These are phyloP conservation scores for Cardamine chenopodiifolia DNA, from an alignment of 345 rosid genomes.

Conservation along the genomic window DNA sequence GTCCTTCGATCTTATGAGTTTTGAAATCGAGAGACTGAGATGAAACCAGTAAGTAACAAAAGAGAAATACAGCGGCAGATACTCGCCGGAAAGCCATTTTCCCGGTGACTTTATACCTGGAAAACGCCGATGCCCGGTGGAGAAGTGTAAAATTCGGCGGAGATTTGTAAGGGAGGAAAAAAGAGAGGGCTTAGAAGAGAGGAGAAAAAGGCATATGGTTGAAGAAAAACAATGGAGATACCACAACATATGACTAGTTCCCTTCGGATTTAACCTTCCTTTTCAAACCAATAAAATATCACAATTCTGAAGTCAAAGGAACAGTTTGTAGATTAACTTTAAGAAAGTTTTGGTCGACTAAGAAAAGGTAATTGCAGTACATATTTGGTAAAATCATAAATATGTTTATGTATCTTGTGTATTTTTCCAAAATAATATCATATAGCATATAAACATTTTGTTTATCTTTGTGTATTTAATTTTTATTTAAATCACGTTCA, in stretches of 20 bases:
- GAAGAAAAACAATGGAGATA: slow-evolving; percentile 27
- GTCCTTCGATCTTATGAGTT: slow-evolving; percentile 66
- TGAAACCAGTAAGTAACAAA: slow-evolving; percentile 59
- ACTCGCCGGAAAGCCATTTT: slow-evolving; percentile 55
- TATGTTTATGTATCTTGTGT: not conserved
- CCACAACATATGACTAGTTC: not conserved
- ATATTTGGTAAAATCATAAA: not conserved
- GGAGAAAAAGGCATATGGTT: slow-evolving; percentile 10
- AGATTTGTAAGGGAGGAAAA: not conserved
- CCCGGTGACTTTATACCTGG: slow-evolving; percentile 1
- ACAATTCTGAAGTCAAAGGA: not conserved
- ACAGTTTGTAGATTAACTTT: not conserved
- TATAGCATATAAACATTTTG: not conserved
- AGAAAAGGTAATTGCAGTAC: not conserved
- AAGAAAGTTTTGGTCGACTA: no score
- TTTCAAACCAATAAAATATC: not conserved
- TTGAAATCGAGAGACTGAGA: slow-evolving; percentile 54
- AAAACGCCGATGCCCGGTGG: not conserved
- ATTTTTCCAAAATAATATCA: not conserved
- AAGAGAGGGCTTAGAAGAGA: not conserved
- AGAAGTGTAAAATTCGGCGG: not conserved
- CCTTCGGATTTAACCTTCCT: not conserved
- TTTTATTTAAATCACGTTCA: no score
- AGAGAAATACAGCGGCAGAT: slow-evolving; percentile 33
- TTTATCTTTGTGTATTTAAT: no score